Evolutionary conservation across 768 basidiomycete species (phyloP).

Genomic region (Hericium coralloides): DNA sequence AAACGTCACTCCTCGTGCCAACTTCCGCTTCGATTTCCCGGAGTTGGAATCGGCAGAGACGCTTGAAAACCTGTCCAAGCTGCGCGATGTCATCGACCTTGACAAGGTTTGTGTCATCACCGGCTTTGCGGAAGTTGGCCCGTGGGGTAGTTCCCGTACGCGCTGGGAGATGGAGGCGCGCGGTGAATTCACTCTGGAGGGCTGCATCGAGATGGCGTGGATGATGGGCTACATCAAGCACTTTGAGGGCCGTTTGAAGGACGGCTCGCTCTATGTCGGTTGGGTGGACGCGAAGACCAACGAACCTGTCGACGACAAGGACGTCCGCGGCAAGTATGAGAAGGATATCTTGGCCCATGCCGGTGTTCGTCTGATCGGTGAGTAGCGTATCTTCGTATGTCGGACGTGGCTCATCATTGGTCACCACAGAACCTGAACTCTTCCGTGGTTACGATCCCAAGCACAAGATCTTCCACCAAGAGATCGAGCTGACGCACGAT

Average conservation of each 20-base stretch:
- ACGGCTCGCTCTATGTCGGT: constrained; percentile 88
- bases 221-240: constrained; percentile 99
- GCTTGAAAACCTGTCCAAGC: constrained; percentile 62
- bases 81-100: constrained; percentile 86
- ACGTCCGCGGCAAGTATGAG: constrained; percentile 89
- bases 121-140: constrained; percentile 95
- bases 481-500: constrained; percentile 93
- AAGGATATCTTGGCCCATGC: constrained; percentile 87
- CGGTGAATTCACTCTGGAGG: constrained; percentile 96
- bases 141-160: constrained; percentile 96
- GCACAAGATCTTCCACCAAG: constrained; percentile 96
- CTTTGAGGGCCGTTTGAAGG: constrained; percentile 94
- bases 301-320: constrained; percentile 97
- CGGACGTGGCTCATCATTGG: not conserved
- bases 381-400: constrained; percentile 17
- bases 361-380: constrained; percentile 91
- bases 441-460: constrained; percentile 98
- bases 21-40: constrained; percentile 96
- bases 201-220: constrained; percentile 99
- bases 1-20: constrained; percentile 91
- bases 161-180: constrained; percentile 99
- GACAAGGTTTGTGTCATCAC: constrained; percentile 96
- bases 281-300: constrained; percentile 94
- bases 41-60: constrained; percentile 62
- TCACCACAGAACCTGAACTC: constrained; percentile 77